phyloP scores from a whole-genome alignment of 371 early-diverging fungal species.

The Fennellomyces sp. region DNA sequence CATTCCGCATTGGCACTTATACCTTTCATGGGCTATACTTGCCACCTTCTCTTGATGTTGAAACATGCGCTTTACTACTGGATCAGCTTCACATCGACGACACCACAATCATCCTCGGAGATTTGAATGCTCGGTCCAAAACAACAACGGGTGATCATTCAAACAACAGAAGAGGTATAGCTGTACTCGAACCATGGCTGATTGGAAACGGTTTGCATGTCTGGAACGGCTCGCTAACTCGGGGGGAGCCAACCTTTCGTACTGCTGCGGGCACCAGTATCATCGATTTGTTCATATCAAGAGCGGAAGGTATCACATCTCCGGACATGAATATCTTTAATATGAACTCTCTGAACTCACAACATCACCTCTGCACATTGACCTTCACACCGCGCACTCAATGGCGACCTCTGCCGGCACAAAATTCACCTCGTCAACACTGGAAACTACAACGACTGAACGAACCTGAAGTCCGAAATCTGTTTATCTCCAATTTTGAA shows the following conservation, averaged over 20 bases:
- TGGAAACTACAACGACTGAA: neutral
- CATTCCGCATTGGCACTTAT: neutral
- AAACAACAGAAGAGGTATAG: neutral
- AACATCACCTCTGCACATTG: neutral
- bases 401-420: neutral
- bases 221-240: constrained; percentile 1
- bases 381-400: neutral
- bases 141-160: neutral
- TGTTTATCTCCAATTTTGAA: neutral
- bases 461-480: neutral
- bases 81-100: neutral
- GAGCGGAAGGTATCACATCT: too few relatives aligned
- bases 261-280: neutral
- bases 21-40: constrained; percentile 3
- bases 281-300: constrained; percentile 6
- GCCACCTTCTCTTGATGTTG: neutral
- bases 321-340: neutral
- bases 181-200: neutral
- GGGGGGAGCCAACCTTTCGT: neutral
- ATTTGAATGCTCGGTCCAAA: neutral
- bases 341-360: too few relatives aligned
- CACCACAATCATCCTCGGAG: constrained; percentile 3
- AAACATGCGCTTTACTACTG: neutral
- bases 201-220: neutral
- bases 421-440: neutral